A percentile compares a stretch with the other conserved stretches of the same genome.
phyloP scores from a whole-genome alignment of 768 basidiomycete genomes.

The Serendipita indica region DNA sequence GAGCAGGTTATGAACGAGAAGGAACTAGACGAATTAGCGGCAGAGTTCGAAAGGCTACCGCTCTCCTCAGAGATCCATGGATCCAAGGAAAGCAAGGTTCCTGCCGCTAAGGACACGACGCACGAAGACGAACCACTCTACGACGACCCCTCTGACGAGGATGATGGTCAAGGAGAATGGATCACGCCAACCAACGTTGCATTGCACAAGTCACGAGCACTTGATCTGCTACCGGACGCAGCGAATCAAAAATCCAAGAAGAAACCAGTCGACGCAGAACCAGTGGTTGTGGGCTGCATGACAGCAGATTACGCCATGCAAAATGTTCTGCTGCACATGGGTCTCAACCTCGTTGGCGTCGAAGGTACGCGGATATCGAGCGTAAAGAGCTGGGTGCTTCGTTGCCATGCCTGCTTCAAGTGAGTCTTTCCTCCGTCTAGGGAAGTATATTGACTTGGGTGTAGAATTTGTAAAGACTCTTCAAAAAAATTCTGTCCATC shows the following conservation, averaged over 20 bases:
- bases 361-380: conserved; percentile 83
- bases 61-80: conserved; percentile 18
- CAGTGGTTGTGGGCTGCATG: conserved; percentile 73
- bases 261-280: conserved; percentile 22
- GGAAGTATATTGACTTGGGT: not conserved
- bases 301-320: conserved; percentile 99
- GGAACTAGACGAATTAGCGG: conserved; percentile 28
- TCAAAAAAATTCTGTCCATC: conserved; percentile 95
- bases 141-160: conserved; percentile 62
- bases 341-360: conserved; percentile 70
- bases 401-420: conserved; percentile 99
- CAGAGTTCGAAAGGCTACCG: conserved; percentile 29
- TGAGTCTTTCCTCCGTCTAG: conserved; percentile 30
- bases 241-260: conserved; percentile 16
- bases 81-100: conserved; percentile 5
- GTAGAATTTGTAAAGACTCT: conserved; percentile 86
- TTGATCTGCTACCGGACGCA: conserved; percentile 54
- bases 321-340: conserved; percentile 92
- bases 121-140: conserved; percentile 28
- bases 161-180: conserved; percentile 90
- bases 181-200: conserved; percentile 83
- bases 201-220: conserved; percentile 73
- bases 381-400: conserved; percentile 88
- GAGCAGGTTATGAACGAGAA: too few relatives aligned
- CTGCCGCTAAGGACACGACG: conserved; percentile 13